phyloP scores from a whole-genome alignment of 1,284 basidiomycete species.

The Rhizopogon hawkerae region DNA sequence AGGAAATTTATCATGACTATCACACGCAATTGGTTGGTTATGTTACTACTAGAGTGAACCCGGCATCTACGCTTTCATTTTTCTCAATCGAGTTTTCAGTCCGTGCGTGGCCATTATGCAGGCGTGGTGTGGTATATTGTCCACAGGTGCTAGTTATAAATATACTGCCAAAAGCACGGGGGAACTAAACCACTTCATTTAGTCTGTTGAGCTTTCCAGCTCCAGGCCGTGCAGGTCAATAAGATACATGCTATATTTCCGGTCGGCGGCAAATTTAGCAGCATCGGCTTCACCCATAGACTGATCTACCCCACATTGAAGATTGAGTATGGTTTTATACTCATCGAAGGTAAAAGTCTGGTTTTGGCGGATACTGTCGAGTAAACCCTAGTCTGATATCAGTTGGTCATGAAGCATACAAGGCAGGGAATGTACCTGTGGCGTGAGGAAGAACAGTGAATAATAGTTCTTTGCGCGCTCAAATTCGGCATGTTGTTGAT shows the following conservation, averaged over 20 bases:
- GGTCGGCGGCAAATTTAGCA: conserved; percentile 45
- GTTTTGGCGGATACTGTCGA: conserved; percentile 57
- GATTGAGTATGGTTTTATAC: conserved; percentile 81
- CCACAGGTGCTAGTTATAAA: background rate
- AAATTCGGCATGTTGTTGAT: conserved; percentile 59
- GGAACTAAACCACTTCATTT: conserved; percentile 16
- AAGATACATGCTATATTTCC: conserved; percentile 70
- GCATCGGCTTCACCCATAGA: conserved; percentile 40
- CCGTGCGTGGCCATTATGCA: background rate
- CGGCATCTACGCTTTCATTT: background rate
- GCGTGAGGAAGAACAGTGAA: conserved; percentile 64
- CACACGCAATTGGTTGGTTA: too few species aligned
- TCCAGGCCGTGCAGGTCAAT: conserved; percentile 77
- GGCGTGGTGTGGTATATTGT: background rate
- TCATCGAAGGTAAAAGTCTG: conserved; percentile 79
- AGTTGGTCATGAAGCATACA: background rate
- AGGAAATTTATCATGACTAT: background rate
- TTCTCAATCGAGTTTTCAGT: too few species aligned
- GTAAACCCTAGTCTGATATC: conserved; percentile 50
- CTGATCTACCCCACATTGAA: conserved; percentile 77
- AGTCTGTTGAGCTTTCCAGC: conserved; percentile 42
- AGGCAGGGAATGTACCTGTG: conserved; percentile 44
- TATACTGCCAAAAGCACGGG: background rate
- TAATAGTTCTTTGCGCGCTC: conserved; percentile 76
- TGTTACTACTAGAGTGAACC: background rate